Conservation (phyloP, 2,329 filamentous ascomycete genomes). For the Clonostachys chloroleuca region DNA sequence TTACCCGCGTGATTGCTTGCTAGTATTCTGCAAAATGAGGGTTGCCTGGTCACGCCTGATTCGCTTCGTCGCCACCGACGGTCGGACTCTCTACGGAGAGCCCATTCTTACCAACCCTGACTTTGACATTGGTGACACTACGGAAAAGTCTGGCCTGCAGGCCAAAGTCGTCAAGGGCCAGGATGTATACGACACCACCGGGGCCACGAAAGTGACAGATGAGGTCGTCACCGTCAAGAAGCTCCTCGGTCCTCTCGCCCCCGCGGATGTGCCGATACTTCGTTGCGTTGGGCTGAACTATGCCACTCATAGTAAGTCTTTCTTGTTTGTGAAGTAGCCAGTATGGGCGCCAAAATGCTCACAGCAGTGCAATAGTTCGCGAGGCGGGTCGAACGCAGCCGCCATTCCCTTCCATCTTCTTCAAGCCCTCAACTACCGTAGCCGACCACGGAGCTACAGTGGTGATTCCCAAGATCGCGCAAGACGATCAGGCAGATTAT, state of each 20-base stretch:
- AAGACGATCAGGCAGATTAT: slow-evolving; percentile 42
- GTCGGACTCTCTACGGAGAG: slow-evolving; percentile 43
- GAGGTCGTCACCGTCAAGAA: slow-evolving; percentile 48
- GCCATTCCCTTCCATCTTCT: slow-evolving; percentile 43
- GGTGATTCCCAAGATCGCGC: slow-evolving; percentile 40
- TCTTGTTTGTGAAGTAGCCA: no score
- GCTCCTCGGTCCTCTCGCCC: slow-evolving; percentile 46
- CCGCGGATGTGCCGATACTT: slow-evolving; percentile 47
- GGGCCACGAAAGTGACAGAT: slow-evolving; percentile 39
- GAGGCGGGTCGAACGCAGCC: slow-evolving; percentile 46
- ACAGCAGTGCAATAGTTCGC: slow-evolving; percentile 45
- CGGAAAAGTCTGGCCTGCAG: slow-evolving; percentile 38
- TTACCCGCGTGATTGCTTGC: slow-evolving; percentile 26
- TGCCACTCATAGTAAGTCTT: slow-evolving; percentile 42
- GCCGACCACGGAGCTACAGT: slow-evolving; percentile 28
- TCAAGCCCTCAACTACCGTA: slow-evolving; percentile 41
- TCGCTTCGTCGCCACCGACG: slow-evolving; percentile 47
- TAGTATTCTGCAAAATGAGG: slow-evolving; percentile 33
- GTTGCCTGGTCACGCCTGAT: slow-evolving; percentile 46
- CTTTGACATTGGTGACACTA: slow-evolving; percentile 44
- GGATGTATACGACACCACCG: slow-evolving; percentile 47
- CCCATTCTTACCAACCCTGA: slow-evolving; percentile 44
- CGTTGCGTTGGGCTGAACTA: slow-evolving; percentile 58
- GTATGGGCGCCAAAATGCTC: slow-evolving; percentile 39
- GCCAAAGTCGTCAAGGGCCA: slow-evolving; percentile 42